Base-by-base conservation (phyloP, 148 eudicot genomes). In the Amaranthus palmeri region DNA sequence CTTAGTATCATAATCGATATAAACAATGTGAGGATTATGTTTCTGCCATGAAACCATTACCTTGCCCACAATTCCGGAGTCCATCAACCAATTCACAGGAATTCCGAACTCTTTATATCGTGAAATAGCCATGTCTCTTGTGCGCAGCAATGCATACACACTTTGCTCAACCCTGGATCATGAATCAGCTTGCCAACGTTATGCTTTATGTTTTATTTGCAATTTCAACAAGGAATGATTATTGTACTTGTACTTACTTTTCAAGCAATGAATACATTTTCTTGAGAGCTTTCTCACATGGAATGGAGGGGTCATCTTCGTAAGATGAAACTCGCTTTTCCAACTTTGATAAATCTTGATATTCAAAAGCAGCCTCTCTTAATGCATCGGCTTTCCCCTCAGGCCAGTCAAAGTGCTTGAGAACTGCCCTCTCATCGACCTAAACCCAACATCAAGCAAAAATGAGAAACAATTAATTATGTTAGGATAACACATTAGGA, bases 371-470 rank as follows among this genome's bases (percentile, higher is more conserved):
- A 53, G 98, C 96, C 81, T 95, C 98, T 78, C 98, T 88, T 14
- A 95, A 72, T 67, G 97, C 98, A 82, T 95, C 98, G 67, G 98
- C 98, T 89, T 95, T 95, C 5, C 96, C 91, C 79, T 95, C 98
- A 41, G 98, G 98, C 98, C 98, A 95, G 74, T 95, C 98, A 79
- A 95, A 95, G 86, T 95, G 97, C 87, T 95, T 95, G 50, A 95
- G 89, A 64, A 91, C 98, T 62, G 97, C 98, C 74, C 98, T 85
- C 78, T 95, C 97, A 76, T 95, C 98, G 78, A 91, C 97, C 98
- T 95, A 70, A 48, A 7, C 8, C 69, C 69, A 62, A 45, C 36
- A 36, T 65, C 3, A 68, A 60, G 72, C n/a, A 12, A 41, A 48
- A 12, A 36, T 52, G 44, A 57, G 54, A 51, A 61, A 74, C 65